Evolutionary conservation across 768 basidiomycete genomes (phyloP).

Genomic region (Lactarius psammicola): DNA sequence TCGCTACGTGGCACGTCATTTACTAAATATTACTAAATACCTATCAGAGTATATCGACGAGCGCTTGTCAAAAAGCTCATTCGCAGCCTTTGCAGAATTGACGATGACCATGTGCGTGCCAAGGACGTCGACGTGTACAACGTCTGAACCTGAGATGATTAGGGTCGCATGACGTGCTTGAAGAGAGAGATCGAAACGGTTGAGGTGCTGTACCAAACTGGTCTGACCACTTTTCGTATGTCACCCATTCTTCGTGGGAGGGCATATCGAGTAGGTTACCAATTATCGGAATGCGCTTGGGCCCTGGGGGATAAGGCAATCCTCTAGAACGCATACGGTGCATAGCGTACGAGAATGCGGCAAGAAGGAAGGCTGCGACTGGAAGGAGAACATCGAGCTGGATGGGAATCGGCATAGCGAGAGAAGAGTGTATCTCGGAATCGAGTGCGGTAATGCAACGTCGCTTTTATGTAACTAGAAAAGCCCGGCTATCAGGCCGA

Average conservation of each 20-base stretch:
- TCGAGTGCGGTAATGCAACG: neutral
- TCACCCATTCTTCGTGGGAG: slow-evolving; percentile 7
- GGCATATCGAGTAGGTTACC: slow-evolving; percentile 18
- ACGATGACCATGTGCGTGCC: slow-evolving; percentile 32
- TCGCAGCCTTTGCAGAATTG: slow-evolving; percentile 36
- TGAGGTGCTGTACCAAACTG: slow-evolving; percentile 5
- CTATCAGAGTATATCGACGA: slow-evolving; percentile 17
- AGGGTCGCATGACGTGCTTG: neutral
- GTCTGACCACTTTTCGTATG: slow-evolving; percentile 10
- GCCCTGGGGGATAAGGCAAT: slow-evolving; percentile 20
- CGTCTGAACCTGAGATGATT: slow-evolving; percentile 11
- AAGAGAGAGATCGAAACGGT: neutral
- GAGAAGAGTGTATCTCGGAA: neutral
- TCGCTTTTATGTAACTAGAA: neutral
- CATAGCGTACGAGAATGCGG: neutral
- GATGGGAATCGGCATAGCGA: neutral
- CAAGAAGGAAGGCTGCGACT: neutral
- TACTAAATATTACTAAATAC: neutral
- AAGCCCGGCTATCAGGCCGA: neutral
- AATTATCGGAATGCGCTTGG: slow-evolving; percentile 16
- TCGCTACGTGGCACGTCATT: neutral
- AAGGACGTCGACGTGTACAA: slow-evolving; percentile 28
- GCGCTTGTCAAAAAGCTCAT: slow-evolving; percentile 11
- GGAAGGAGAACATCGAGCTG: slow-evolving; percentile 1
- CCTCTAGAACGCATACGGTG: neutral